Evolutionary conservation across 768 basidiomycete genomes (phyloP), one percentile per base, ranked within the genome.

Genomic region (Lentinus brumalis): DNA sequence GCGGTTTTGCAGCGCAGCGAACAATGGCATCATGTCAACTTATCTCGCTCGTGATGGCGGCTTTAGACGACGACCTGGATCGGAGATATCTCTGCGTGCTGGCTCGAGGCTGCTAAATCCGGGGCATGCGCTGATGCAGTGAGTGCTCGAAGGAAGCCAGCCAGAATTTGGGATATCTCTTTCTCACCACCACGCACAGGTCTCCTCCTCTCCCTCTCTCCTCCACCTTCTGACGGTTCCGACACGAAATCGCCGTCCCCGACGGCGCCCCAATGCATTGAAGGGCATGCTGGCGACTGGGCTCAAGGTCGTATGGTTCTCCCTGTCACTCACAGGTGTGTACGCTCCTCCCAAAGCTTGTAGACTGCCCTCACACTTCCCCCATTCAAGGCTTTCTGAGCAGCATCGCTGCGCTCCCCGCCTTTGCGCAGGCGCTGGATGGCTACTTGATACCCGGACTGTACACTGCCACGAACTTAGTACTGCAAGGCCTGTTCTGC

Each of bases 241-340:
- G 16, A 41, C 54, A 42, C 29, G 31, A 35, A 49, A 10, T 35
- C 53, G 57, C 62, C 44, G 53, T 59, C 54, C 44, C 29, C 54
- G 44, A 50, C 55, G 53, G 57, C 57, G 50, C 49, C 12, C 46
- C 41, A 18, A 42, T 59, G 44, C 57, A 59, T 59, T 18, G 42
- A 51, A 58, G 46, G 60, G 56, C 49, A 87, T 87, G 86, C 78
- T 87, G 39, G 77, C 83, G 18, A 81, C 81, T 56, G 77, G 79
- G 50, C 76, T 88, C 56, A 87, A 82, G 74, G 73, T 82, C 46
- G 74, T 74, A 50, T 88, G 86, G 85, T 85, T 85, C 64, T 74
- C 76, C 64, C 75, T 88, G 18, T 86, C 86, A 14, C 63, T 84
- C 21, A 74, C 79, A 65, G 85, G 86, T 85, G 68, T 60, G 67